Base-by-base conservation (phyloP, 306 rosid species). In the Prunus dulcis region DNA sequence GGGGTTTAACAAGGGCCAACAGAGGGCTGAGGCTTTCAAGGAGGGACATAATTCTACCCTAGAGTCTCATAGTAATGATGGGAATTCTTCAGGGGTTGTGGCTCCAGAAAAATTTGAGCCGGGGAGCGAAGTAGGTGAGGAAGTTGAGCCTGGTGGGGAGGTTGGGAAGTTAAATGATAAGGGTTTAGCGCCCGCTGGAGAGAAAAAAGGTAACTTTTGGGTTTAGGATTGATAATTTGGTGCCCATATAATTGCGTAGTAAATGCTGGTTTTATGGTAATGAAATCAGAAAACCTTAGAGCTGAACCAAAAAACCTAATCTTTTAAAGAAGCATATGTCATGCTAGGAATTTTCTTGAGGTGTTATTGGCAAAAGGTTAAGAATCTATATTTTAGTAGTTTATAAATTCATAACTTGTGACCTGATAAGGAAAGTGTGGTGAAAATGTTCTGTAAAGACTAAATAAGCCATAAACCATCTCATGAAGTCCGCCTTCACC, bases 131-230 rank as follows among this genome's bases (percentile, higher is more conserved):
- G 65, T 61, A 23, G 65, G 19, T 27, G 65, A 87, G 58, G 89
- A 88, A 38, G 69, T 47, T 69, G 88, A 88, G 80, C 75, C 86
- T 22, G 81, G 76, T 12, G 85, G 78, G 13, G 88, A 88, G 69
- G 78, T 79, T 77, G 92, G 82, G 69, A 87, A 76, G 69, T 69
- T 57, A 69, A 86, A 81, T 46, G 91, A 84, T 62, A 86, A 88
- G 80, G 79, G 71, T 80, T 80, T 76, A 49, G 60, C 55, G 8
- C 71, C 69, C 58, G 73, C 82, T 80, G 79, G 75, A 49, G 91
- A 84, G 74, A 85, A 69, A 62, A 89, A 80, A 82, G 98, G 98
- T 91, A 87, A 79, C 57, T 47, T 27, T 71, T 64, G 75, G 74
- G 17, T 79, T 77, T 18, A 6, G 28, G 45, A 27, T 41, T n/a